These are phyloP conservation scores for Cotoneaster glaucophyllus DNA, from an alignment of 306 rosid species.

Conservation along the genomic window DNA sequence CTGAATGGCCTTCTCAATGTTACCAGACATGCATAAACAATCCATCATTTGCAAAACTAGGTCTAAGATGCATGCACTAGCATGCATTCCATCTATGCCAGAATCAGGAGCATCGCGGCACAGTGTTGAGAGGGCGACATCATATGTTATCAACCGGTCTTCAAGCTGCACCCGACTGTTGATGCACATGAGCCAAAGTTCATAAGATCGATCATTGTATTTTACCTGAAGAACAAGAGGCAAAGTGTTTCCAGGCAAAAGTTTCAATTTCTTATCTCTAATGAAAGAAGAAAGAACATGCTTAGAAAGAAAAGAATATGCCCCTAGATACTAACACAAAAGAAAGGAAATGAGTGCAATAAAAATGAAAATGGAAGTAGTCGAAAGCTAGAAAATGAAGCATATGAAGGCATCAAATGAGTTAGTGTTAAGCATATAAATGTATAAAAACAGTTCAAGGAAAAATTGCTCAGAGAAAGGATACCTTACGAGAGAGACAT, in stretches of 20 bases:
- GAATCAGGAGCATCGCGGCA: constrained; percentile 42
- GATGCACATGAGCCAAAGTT: constrained; percentile 89
- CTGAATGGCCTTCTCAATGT: constrained; percentile 66
- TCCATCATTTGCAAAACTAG: constrained; percentile 82
- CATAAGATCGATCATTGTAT: constrained; percentile 61
- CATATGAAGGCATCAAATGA: neutral
- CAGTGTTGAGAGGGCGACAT: constrained; percentile 60
- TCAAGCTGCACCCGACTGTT: constrained; percentile 64
- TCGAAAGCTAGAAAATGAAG: neutral
- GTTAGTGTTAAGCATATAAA: neutral
- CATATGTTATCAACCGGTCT: constrained; percentile 63
- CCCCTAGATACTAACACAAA: neutral
- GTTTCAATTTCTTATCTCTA: constrained; percentile 26
- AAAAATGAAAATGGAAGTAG: neutral
- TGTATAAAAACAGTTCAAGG: neutral
- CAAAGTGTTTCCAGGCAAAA: constrained; percentile 40
- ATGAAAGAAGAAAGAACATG: constrained; percentile 13
- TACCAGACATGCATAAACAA: constrained; percentile 82
- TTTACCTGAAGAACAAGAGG: constrained; percentile 61
- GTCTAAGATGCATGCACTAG: constrained; percentile 82
- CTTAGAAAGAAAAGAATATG: neutral
- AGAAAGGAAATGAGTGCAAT: neutral
- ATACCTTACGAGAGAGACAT: neutral
- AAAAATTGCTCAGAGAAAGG: neutral
- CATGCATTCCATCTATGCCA: constrained; percentile 34